A percentile compares a stretch with the other conserved stretches of the same genome.
Conservation (phyloP, 495 filamentous ascomycete genomes). For the Beverwykella pulmonaria region DNA sequence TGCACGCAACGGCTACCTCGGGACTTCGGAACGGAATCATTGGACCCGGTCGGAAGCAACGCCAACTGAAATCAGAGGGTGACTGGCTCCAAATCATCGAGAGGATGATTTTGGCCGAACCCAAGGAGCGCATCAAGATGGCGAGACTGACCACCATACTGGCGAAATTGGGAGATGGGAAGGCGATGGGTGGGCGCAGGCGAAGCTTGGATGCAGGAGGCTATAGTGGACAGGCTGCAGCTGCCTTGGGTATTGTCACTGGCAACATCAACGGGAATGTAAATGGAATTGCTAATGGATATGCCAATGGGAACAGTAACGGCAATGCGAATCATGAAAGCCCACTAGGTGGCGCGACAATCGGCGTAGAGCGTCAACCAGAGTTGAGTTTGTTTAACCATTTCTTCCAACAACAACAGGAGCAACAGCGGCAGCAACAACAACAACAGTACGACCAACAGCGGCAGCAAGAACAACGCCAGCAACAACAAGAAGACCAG, state of each 20-base stretch:
- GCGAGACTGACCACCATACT: conserved; percentile 12
- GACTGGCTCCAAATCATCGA: conserved; percentile 28
- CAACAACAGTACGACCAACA: background rate
- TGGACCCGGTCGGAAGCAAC: conserved; percentile 22
- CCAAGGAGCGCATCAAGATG: conserved; percentile 33
- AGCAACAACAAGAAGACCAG: background rate
- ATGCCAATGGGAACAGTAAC: background rate
- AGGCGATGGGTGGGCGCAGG: conserved; percentile 15
- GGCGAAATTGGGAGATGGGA: conserved; percentile 18
- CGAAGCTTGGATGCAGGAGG: conserved; percentile 34
- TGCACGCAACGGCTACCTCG: conserved; percentile 20
- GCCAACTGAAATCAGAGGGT: conserved; percentile 28
- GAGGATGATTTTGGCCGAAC: conserved; percentile 31
- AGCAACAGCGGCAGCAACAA: background rate
- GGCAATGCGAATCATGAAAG: background rate
- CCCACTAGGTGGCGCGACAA: background rate
- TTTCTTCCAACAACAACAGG: conserved; percentile 24
- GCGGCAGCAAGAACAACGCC: background rate
- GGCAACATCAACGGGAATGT: background rate
- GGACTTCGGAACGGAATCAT: conserved; percentile 24
- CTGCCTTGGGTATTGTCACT: conserved; percentile 7
- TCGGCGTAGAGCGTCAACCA: conserved; percentile 12
- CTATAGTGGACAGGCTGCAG: conserved; percentile 23
- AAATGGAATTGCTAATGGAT: background rate
- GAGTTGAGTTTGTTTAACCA: conserved; percentile 32